Base-by-base conservation (phyloP, 1,284 basidiomycete species). In the Caloboletus firmus region DNA sequence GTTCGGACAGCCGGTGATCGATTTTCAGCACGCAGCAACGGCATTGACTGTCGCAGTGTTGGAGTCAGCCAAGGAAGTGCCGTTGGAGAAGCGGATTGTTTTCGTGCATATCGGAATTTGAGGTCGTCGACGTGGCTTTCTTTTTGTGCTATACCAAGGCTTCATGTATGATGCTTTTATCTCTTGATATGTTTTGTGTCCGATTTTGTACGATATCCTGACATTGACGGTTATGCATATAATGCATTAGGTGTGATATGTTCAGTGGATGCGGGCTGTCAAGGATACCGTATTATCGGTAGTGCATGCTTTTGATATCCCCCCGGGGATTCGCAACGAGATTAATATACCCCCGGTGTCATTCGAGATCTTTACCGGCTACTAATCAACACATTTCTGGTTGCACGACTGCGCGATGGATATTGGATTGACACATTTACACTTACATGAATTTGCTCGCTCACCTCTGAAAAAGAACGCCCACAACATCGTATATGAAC, bases 31-130 rank as follows among this genome's bases (percentile, higher is more conserved):
- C 2, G 55, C 43, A 11, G 40, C 39, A 10, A 11, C 4, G 32
- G 40, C 45, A 9, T 30, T 44, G 15, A 34, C 34, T n/a, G 7
- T 31, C 10, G 50, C 52, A 2, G n/a, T 43, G 17, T 8, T 20
- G 22, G 35, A 52, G 11, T 51, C 40, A 20, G 41, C 10, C 8
- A 6, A 48, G 41, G 37, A 41, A 15, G 28, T 47, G 11, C n/a
- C 28, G 10, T 35, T 59, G 45, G 36, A 40, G 31, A 35, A 45
- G 26, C 31, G 52, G 20, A 37, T 39, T 36, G 24, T 45, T 28
- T 56, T 49, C 20, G 45, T 45, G 24, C 37, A 47, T 26, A 46
- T 46, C 32, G 10, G 22, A 41, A 46, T 41, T 18, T 43, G 24
- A 43, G 22, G 4, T 39, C 12, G 7, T 24, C 4, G 28, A 12